These are phyloP conservation scores for Tephrocybe sp. DNA, from an alignment of 768 basidiomycete species.

Conservation along the genomic window DNA sequence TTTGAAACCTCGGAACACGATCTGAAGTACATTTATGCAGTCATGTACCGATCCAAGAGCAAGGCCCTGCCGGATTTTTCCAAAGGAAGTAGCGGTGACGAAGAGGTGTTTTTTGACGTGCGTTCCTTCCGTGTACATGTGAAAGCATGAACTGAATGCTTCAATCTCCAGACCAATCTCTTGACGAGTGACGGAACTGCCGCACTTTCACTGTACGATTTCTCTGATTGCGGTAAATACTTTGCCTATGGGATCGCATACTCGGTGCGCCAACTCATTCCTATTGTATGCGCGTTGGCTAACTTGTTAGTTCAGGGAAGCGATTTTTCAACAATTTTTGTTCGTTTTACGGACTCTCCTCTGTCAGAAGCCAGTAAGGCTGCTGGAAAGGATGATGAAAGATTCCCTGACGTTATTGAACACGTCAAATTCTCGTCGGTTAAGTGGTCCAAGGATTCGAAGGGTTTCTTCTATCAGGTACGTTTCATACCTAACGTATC, in stretches of 20 bases:
- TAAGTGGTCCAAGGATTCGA: slow-evolving; percentile 74
- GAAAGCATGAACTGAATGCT: slow-evolving; percentile 1
- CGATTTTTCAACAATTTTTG: slow-evolving; percentile 67
- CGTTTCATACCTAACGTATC: not conserved
- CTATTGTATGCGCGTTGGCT: not conserved
- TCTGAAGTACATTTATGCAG: slow-evolving; percentile 28
- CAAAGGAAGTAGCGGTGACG: slow-evolving; percentile 37
- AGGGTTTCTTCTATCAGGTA: slow-evolving; percentile 84
- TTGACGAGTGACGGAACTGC: slow-evolving; percentile 72
- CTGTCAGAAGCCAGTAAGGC: slow-evolving; percentile 39
- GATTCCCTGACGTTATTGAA: slow-evolving; percentile 64
- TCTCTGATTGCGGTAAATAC: slow-evolving; percentile 66
- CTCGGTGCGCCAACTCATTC: slow-evolving; percentile 40
- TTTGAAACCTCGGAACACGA: not conserved
- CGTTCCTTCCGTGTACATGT: slow-evolving; percentile 14
- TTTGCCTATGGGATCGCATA: slow-evolving; percentile 76
- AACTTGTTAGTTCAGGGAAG: slow-evolving; percentile 49
- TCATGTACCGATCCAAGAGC: slow-evolving; percentile 59
- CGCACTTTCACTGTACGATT: slow-evolving; percentile 53
- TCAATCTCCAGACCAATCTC: slow-evolving; percentile 53
- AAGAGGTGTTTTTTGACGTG: slow-evolving; percentile 81
- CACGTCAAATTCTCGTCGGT: slow-evolving; percentile 77
- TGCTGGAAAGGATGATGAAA: slow-evolving; percentile 43
- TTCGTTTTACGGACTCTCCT: slow-evolving; percentile 61
- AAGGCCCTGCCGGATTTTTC: slow-evolving; percentile 52